phyloP scores from a whole-genome alignment of 306 rosid species.

The Heteromeles arbutifolia region DNA sequence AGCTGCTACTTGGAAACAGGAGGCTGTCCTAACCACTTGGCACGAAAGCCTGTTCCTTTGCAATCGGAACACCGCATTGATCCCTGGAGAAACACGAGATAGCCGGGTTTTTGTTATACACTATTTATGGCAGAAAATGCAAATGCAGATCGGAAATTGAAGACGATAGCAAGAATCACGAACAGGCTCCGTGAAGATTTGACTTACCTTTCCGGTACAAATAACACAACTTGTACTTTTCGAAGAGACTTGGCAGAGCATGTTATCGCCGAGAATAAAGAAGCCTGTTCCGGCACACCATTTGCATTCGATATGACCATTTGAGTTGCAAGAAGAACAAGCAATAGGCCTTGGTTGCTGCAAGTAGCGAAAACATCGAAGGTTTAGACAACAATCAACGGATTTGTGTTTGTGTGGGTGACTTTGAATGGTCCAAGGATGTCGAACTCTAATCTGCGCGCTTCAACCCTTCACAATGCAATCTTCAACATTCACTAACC shows the following conservation, averaged over 20 bases:
- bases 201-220: conserved; percentile 71
- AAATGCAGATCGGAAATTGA: not conserved
- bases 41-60: conserved; percentile 57
- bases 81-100: conserved; percentile 36
- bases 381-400: not conserved
- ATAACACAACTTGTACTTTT: conserved; percentile 72
- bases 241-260: conserved; percentile 98
- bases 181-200: not conserved
- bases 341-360: conserved; percentile 91
- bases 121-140: not conserved
- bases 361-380: conserved; percentile 11
- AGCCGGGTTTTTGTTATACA: not conserved
- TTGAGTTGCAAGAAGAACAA: conserved; percentile 79
- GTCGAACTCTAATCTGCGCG: not conserved
- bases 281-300: conserved; percentile 97
- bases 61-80: conserved; percentile 47
- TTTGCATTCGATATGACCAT: conserved; percentile 75
- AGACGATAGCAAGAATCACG: not conserved
- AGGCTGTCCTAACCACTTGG: conserved; percentile 84
- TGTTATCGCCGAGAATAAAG: conserved; percentile 79
- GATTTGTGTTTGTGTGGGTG: not conserved
- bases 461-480: not conserved
- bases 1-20: conserved; percentile 44
- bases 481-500: not conserved
- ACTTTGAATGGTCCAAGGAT: not conserved